Base-by-base conservation (phyloP, 129 eudicot species). In the Lactuca saligna region DNA sequence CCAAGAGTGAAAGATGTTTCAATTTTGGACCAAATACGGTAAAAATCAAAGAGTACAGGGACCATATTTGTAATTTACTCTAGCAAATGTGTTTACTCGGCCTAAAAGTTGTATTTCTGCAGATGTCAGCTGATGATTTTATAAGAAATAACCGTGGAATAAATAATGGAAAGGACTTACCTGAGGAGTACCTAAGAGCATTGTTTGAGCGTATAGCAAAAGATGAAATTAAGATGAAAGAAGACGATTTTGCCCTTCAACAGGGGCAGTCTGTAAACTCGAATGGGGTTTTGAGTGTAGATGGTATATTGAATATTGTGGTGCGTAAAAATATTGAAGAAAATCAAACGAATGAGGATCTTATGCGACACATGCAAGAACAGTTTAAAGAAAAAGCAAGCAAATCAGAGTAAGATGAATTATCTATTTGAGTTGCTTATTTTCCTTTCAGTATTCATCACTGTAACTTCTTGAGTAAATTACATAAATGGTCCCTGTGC, bases 61-160 rank as follows among this genome's bases (percentile, higher is more conserved):
- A 3, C 15, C 15, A 11, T 46, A 2, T 10, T 12, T 46, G 51
- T 46, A 46, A 46, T 2, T 10, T 46, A 46, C 15, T 46, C 51
- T 46, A 46, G 51, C 51, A 3, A 46, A 3, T 46, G 12, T 46
- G 51, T 46, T 46, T 46, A 12, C 12, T 46, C 3, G 15, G 51
- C 5, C 12, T 10, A 46, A 46, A 46, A 46, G 15, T 46, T 11
- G 3, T 46, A 61, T 35, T 44, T 56, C 3, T 83, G 78, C 85
- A 94, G 99, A 94, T 94, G 97, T 87, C 97, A 69, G 88, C 88
- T 53, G 99, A 94, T 58, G 99, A 94, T 87, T 94, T 94, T 78
- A 85, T 94, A 54, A 79, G 91, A 82, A 94, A 94, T 79, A 94
- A 94, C 54, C 96, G 99, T 58, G 97, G 99, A 49, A 94, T 94